These are phyloP conservation scores for Diplocarpon mali DNA, from an alignment of 2,329 filamentous ascomycete genomes.

Conservation along the genomic window DNA sequence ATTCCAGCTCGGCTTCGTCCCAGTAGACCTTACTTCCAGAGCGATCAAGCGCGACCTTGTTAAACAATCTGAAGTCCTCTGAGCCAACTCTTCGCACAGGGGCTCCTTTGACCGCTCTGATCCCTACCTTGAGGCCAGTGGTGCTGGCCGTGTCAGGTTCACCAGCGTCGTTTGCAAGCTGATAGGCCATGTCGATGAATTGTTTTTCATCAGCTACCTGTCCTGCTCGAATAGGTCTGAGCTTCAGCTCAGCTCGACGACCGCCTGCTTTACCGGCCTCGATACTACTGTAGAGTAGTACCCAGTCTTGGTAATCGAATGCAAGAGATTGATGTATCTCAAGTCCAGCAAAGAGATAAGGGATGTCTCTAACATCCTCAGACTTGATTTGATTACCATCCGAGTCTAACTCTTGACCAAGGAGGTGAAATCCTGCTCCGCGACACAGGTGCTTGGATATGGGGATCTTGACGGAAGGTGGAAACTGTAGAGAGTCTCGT, in stretches of 20 bases:
- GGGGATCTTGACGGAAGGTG: constrained; percentile 20
- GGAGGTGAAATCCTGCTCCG: constrained; percentile 4
- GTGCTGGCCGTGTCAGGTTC: background rate
- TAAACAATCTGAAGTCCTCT: background rate
- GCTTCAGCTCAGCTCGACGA: constrained; percentile 18
- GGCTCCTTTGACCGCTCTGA: background rate
- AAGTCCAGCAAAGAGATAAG: constrained; percentile 26
- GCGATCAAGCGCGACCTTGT: too few relatives aligned
- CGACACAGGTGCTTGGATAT: constrained; percentile 20
- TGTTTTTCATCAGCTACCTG: constrained; percentile 7
- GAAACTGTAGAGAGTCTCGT: constrained; percentile 15
- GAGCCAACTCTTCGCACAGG: background rate
- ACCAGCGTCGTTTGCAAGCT: background rate
- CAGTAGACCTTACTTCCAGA: too few relatives aligned
- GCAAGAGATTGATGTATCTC: constrained; percentile 19
- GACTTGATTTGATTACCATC: background rate
- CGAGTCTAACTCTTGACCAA: background rate
- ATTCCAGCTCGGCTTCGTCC: background rate
- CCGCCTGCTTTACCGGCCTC: constrained; percentile 26
- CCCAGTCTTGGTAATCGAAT: constrained; percentile 19
- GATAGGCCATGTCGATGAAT: constrained; percentile 10
- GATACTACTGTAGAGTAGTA: constrained; percentile 20
- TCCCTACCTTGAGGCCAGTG: background rate
- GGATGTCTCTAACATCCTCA: constrained; percentile 17
- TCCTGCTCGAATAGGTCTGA: constrained; percentile 12